These are phyloP conservation scores for Amaranthus tricolor DNA, from an alignment of 179 eudicot genomes.

Conservation along the genomic window DNA sequence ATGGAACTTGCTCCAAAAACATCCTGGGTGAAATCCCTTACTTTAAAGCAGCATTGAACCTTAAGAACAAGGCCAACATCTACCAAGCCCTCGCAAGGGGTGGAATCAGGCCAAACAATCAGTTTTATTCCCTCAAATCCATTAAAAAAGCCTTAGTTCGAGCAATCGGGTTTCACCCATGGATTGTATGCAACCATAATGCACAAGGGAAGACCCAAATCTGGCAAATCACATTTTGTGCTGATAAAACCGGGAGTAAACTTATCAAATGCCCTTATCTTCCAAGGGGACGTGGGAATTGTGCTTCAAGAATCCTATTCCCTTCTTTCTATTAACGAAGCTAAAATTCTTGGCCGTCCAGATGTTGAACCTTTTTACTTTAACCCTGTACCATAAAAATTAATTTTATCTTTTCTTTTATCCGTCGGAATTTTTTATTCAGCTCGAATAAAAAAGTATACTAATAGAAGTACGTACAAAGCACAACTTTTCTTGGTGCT, in stretches of 20 bases:
- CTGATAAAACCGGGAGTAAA: constrained; percentile 21
- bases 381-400: too few relatives aligned
- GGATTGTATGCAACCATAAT: constrained; percentile 33
- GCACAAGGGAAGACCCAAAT: constrained; percentile 31
- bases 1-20: constrained; percentile 33
- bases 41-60: constrained; percentile 24
- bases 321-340: constrained; percentile 17
- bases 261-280: constrained; percentile 30
- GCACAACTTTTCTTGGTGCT: neutral
- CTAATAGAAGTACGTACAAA: neutral
- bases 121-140: constrained; percentile 20
- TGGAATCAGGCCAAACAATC: constrained; percentile 28
- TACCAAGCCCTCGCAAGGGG: constrained; percentile 26
- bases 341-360: neutral
- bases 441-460: neutral
- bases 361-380: too few relatives aligned
- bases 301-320: constrained; percentile 18
- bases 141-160: constrained; percentile 24
- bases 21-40: constrained; percentile 25
- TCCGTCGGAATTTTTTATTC: too few relatives aligned
- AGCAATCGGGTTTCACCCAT: constrained; percentile 27
- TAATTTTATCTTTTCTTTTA: too few relatives aligned
- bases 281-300: constrained; percentile 28
- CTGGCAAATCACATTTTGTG: constrained; percentile 35
- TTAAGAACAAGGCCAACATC: constrained; percentile 28